Base-by-base conservation (phyloP, 2,329 filamentous ascomycete species). In the Diaporthe citri region DNA sequence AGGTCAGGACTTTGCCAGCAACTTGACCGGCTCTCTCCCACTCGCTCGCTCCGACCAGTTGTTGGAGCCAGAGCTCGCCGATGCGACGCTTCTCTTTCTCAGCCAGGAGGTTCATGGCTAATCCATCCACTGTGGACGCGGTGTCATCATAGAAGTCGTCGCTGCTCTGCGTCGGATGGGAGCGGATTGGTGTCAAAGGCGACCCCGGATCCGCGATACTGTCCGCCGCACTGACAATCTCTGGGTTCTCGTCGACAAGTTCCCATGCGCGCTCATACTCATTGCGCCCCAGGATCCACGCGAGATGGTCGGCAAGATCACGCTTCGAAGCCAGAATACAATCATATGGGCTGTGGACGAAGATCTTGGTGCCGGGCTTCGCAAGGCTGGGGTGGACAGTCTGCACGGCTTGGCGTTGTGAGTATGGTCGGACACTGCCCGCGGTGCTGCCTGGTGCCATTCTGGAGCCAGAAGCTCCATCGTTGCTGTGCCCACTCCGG, bases 311-410 rank as follows among this genome's bases (percentile, higher is more conserved):
- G 4, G 91, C 87, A 22, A 97, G 87, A 80, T 98, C 96, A 78
- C 97, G 90, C 81, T 96, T 96, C 3, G 97, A 95, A 0, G 95
- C 95, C 72, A 98, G 86, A n/a, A 98, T 93, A 80, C 96, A 98
- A 83, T 99, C 97, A 81, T 97, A 99, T 0, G 97, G 97, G 79
- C 95, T 98, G 80, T 98, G 95, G 55, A 99, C 95, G 82, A 98
- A 98, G 22, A 99, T 94, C 80, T 98, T 82, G 79, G 88, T 83
- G 2, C 90, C 88, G 69, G 86, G 87, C 80, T 91, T 88, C 78
- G 88, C 79, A 77, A 93, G 82, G 79, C 87, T 87, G 72, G 90
- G 84, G 81, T 93, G 88, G 2, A 88, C 85, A 17, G 85, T 83
- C 51, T 83, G 82, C 4, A 80, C 77, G 78, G 82, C 80, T 81